Evolutionary conservation across 192 early-diverging fungal genomes (phyloP).

Genomic region (Entophlyctis helioformis): DNA sequence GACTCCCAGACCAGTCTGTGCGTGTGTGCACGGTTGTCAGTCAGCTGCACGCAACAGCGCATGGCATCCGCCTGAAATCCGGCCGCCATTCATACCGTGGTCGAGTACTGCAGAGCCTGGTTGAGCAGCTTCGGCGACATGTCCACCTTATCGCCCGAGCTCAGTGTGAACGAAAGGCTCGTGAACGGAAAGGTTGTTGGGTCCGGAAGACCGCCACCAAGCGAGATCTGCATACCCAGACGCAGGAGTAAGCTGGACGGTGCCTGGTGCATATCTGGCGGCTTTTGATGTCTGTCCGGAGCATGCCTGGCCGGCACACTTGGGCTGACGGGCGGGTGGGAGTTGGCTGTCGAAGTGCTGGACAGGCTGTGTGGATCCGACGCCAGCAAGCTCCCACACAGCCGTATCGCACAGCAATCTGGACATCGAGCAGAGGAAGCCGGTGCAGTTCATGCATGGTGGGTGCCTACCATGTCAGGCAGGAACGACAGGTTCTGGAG

Average conservation of each 20-base stretch:
- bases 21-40: neutral
- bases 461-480: conserved; percentile 25
- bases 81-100: conserved; percentile 19
- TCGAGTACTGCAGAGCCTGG: conserved; percentile 33
- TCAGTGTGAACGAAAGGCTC: conserved; percentile 24
- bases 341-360: neutral
- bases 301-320: too few species aligned
- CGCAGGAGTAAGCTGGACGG: too few species aligned
- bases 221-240: conserved; percentile 21
- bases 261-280: too few species aligned
- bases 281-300: too few species aligned
- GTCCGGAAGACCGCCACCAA: conserved; percentile 38
- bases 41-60: neutral
- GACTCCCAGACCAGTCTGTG: conserved; percentile 29
- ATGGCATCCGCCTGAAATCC: too few species aligned
- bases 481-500: conserved; percentile 19
- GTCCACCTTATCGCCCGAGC: conserved; percentile 22
- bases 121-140: conserved; percentile 17
- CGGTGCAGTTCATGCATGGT: too few species aligned
- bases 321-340: too few species aligned
- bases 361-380: neutral
- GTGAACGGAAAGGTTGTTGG: conserved; percentile 37
- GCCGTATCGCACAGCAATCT: too few species aligned
- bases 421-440: too few species aligned
- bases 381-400: conserved; percentile 3